Percentiles rank a stretch among this genome's conserved stretches.
phyloP scores from a whole-genome alignment of 2,329 filamentous ascomycete genomes.

The Knufia fluminis region DNA sequence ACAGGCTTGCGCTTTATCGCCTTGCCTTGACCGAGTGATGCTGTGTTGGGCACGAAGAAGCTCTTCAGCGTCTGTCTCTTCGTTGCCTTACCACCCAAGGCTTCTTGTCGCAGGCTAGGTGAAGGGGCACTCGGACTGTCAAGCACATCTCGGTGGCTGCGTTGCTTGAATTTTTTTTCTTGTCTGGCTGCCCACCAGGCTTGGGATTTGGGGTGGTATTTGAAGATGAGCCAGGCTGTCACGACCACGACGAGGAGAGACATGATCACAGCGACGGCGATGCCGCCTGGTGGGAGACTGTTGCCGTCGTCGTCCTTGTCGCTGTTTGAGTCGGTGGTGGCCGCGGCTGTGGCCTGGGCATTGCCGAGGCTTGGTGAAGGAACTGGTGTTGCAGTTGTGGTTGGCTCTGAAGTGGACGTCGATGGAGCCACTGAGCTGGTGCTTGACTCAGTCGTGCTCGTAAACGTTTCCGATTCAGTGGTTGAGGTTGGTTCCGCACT shows the following conservation, averaged over 20 bases:
- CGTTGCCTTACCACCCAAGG: not conserved
- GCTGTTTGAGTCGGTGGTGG: not conserved
- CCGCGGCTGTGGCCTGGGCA: not conserved
- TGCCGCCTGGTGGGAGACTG: slow-evolving; percentile 3
- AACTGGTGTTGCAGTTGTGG: not conserved
- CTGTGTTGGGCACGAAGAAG: slow-evolving; percentile 8
- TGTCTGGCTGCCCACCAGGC: slow-evolving; percentile 7
- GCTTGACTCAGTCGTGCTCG: not conserved
- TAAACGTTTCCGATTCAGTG: not conserved
- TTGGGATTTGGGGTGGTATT: slow-evolving; percentile 4
- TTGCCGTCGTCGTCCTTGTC: not conserved
- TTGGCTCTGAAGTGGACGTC: not conserved
- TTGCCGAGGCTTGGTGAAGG: not conserved
- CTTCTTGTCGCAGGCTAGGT: not conserved
- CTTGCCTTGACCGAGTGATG: slow-evolving; percentile 1
- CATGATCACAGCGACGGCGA: slow-evolving; percentile 6
- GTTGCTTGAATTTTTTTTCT: not conserved
- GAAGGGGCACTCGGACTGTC: not conserved
- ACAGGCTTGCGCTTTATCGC: slow-evolving; percentile 10
- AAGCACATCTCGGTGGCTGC: slow-evolving; percentile 3
- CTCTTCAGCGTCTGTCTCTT: slow-evolving; percentile 6
- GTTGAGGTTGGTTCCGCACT: not conserved
- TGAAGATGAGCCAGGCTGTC: slow-evolving; percentile 7
- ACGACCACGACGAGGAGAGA: not conserved
- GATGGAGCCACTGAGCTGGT: not conserved